These are phyloP conservation scores for Cryptosporidium ryanae DNA, from an alignment of 169 alveolate genomes.

Conservation along the genomic window DNA sequence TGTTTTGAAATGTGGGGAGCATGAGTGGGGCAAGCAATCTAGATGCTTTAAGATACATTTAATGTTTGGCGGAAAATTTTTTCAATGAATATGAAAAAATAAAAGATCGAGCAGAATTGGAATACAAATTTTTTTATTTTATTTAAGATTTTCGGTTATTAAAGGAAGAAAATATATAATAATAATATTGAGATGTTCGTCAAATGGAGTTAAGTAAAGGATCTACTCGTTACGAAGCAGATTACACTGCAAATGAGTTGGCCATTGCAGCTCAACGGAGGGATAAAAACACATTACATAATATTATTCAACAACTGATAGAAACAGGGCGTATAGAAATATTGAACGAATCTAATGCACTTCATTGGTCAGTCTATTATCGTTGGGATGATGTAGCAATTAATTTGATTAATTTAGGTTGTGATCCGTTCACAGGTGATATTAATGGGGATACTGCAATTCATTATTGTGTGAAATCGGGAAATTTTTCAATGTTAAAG, in stretches of 20 bases:
- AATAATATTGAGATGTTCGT: background rate
- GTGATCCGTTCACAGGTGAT: conserved; percentile 79
- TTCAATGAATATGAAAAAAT: background rate
- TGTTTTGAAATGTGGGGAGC: conserved; percentile 68
- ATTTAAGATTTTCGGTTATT: background rate
- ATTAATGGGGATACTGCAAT: conserved; percentile 78
- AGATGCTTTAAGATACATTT: conserved; percentile 13
- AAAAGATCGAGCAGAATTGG: background rate
- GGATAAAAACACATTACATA: conserved; percentile 57
- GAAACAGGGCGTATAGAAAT: conserved; percentile 76
- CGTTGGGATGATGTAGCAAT: conserved; percentile 85
- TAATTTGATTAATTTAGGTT: conserved; percentile 66
- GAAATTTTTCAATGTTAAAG: conserved; percentile 80
- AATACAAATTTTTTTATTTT: background rate
- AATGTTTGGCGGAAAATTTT: conserved; percentile 3
- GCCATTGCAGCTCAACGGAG: conserved; percentile 75
- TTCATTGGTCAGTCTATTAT: conserved; percentile 84
- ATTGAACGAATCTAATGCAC: conserved; percentile 75
- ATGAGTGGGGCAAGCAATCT: conserved; percentile 41
- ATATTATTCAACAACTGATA: conserved; percentile 64
- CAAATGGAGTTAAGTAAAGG: conserved; percentile 63
- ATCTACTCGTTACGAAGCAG: conserved; percentile 62
- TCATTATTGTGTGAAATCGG: conserved; percentile 81
- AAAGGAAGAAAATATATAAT: too few relatives aligned
- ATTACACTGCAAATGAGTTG: conserved; percentile 65